Conservation (phyloP, 257 asterid genomes). For the Orobanche coerulescens region DNA sequence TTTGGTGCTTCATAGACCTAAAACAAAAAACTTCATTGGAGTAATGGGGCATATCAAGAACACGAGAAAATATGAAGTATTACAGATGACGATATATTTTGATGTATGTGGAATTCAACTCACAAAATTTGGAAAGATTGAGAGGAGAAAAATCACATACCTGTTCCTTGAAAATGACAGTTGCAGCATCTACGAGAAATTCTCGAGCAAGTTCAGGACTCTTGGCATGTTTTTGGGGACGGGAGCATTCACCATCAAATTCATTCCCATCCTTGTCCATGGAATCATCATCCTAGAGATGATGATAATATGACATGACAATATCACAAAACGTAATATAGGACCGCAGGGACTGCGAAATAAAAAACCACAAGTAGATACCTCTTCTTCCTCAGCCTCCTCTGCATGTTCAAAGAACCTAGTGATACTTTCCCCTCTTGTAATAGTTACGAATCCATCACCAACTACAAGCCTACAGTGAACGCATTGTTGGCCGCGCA, state of each 20-base stretch:
- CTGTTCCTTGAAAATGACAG: constrained; percentile 97
- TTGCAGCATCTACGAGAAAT: constrained; percentile 98
- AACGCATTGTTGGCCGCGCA: constrained; percentile 85
- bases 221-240: constrained; percentile 99
- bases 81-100: background rate
- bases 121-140: background rate
- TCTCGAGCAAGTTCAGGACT: constrained; percentile 99
- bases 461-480: constrained; percentile 96
- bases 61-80: background rate
- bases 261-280: constrained; percentile 96
- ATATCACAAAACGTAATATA: constrained; percentile 11
- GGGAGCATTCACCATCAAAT: constrained; percentile 87
- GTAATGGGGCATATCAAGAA: background rate
- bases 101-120: background rate
- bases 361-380: constrained; percentile 29
- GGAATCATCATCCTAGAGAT: constrained; percentile 86
- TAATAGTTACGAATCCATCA: constrained; percentile 76
- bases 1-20: too few species aligned
- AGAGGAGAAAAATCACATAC: constrained; percentile 35
- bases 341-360: background rate
- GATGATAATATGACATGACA: constrained; percentile 11
- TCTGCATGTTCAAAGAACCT: constrained; percentile 98
- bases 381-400: constrained; percentile 99
- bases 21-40: constrained; percentile 14
- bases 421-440: constrained; percentile 69